Evolutionary conservation across 257 asterid species (phyloP), one percentile per base, ranked within the genome.

Genomic region (Solanum sitiens): DNA sequence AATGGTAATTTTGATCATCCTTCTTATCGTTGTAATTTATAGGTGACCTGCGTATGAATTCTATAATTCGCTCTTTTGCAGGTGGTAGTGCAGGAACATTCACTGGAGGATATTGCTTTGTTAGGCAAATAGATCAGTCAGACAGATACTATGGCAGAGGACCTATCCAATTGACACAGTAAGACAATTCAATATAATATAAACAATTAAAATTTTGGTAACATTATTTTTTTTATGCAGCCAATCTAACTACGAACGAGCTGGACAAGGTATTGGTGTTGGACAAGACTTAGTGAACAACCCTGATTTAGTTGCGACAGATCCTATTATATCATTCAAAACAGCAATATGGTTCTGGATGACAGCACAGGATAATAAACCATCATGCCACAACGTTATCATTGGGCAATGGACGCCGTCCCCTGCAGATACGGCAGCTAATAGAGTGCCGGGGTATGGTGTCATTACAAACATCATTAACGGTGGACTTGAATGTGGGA

Each of bases 341-440:
- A 88, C 90, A 32, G 93, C 93, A 16, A 32, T 91, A 25, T 91
- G 93, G 93, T 89, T 88, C 23, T 91, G 92, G 92, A 91, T 87
- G 93, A 90, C 91, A 56, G 85, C 91, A 30, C 93, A 91, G 39
- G 45, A 33, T 0, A 88, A 87, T 39, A 90, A 90, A 73, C 93
- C 92, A 11, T 91, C 93, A 3, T 27, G 88, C 83, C 91, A 91
- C 45, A 50, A 27, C 2, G 93, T 89, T 35, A 90, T 90, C 18
- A 83, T 47, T 2, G 92, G 93, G n/a, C 40, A 25, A 18, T 91
- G 92, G 93, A 90, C 70, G 21, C 93, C 93, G 8, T 90, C 91
- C 2, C 2, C 21, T 0, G 67, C 76, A 0, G 93, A 91, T 75
- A 56, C 9, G 8, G 6, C 90, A 1, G 93, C 91, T 6, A 90